phyloP scores from a whole-genome alignment of 768 basidiomycete species.

The Amanita pallidorosea region DNA sequence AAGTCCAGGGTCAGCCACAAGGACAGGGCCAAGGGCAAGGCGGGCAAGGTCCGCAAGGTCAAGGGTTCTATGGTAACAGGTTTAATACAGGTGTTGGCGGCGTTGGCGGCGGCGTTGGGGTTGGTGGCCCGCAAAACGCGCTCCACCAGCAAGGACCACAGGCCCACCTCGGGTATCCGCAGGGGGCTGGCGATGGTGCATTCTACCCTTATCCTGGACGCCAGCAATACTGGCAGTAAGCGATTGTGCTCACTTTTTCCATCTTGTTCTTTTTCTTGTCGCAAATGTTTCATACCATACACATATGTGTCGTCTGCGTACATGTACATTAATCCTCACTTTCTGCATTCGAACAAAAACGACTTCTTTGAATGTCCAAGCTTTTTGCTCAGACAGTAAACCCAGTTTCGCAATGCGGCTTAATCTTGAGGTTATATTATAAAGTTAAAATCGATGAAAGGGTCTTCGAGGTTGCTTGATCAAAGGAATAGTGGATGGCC shows the following conservation, averaged over 20 bases:
- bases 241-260: background rate
- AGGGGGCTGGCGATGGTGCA: slow-evolving; percentile 50
- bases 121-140: slow-evolving; percentile 28
- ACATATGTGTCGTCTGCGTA: slow-evolving; percentile 5
- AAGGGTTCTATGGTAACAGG: slow-evolving; percentile 38
- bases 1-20: slow-evolving; percentile 44
- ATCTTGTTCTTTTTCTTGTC: slow-evolving; percentile 6
- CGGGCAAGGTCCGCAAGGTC: slow-evolving; percentile 40
- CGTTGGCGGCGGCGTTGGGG: slow-evolving; percentile 23
- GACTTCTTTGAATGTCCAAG: no score
- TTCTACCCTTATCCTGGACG: slow-evolving; percentile 69
- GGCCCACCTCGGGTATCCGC: slow-evolving; percentile 51
- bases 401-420: no score
- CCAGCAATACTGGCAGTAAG: slow-evolving; percentile 56
- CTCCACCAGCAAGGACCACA: slow-evolving; percentile 40
- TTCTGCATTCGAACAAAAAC: background rate
- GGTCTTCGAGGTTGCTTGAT: no score
- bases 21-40: slow-evolving; percentile 35
- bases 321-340: background rate
- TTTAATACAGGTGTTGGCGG: slow-evolving; percentile 28
- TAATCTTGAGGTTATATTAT: no score
- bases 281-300: slow-evolving; percentile 8
- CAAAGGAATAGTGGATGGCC: no score
- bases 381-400: no score
- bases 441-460: no score